These are phyloP conservation scores for Fusarium succisae DNA, from an alignment of 2,329 filamentous ascomycete species.

Conservation along the genomic window DNA sequence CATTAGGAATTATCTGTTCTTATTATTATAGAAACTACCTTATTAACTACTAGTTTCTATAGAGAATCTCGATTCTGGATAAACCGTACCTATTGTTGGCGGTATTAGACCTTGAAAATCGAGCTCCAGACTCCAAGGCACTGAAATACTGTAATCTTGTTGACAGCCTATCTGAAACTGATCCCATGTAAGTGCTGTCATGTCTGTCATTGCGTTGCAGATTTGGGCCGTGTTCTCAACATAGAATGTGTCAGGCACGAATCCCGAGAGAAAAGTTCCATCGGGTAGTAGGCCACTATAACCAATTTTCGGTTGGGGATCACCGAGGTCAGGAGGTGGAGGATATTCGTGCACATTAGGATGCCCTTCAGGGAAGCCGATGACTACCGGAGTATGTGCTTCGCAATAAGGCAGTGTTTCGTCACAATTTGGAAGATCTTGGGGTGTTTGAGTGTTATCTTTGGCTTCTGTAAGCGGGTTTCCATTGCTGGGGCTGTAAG, in stretches of 20 bases:
- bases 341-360: rapidly evolving
- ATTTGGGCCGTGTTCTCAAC: background rate
- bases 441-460: background rate
- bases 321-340: background rate
- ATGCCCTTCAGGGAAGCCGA: background rate
- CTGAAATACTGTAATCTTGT: background rate
- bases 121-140: background rate
- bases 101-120: background rate
- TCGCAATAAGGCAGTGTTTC: background rate
- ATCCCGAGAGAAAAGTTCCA: rapidly evolving
- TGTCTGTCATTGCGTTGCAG: background rate
- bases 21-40: no score
- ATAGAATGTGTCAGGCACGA: background rate
- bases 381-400: no score
- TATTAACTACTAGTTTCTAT: background rate
- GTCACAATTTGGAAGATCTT: rapidly evolving
- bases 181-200: background rate
- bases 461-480: rapidly evolving
- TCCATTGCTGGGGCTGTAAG: background rate
- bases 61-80: background rate
- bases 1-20: no score
- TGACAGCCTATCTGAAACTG: background rate
- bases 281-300: no score
- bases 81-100: background rate
- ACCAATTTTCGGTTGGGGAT: background rate